Conservation (phyloP, 2,329 filamentous ascomycete species). For the Ophiosphaerella narmari region DNA sequence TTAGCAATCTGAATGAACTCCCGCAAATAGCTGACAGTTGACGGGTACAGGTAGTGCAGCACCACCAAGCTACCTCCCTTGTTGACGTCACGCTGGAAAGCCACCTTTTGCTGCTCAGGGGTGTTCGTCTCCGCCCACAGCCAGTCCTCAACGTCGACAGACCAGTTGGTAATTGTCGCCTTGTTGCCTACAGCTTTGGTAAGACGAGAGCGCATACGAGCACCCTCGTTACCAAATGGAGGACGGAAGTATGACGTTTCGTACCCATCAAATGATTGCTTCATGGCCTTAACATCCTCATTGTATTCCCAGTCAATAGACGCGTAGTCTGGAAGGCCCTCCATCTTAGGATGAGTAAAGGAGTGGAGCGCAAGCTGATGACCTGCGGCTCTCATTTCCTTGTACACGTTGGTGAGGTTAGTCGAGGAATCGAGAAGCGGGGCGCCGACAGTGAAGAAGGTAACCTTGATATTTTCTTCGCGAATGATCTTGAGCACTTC, state of each 20-base stretch:
- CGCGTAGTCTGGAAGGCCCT: conserved; percentile 58
- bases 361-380: conserved; percentile 73
- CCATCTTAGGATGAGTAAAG: conserved; percentile 71
- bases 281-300: conserved; percentile 59
- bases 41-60: conserved; percentile 70
- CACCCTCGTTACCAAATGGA: conserved; percentile 70
- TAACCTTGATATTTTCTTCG: conserved; percentile 66
- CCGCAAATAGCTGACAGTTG: conserved; percentile 66
- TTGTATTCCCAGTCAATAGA: conserved; percentile 67
- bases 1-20: conserved; percentile 70
- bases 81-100: conserved; percentile 66
- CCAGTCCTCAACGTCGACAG: conserved; percentile 73
- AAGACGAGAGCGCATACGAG: conserved; percentile 67
- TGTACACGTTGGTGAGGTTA: conserved; percentile 67
- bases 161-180: conserved; percentile 68
- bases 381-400: conserved; percentile 63
- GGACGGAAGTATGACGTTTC: conserved; percentile 66
- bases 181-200: conserved; percentile 53
- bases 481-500: conserved; percentile 65
- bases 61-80: conserved; percentile 69
- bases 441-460: conserved; percentile 72
- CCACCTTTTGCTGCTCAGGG: conserved; percentile 68
- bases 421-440: conserved; percentile 63
- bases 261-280: conserved; percentile 41
- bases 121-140: conserved; percentile 65